phyloP scores from a whole-genome alignment of 2,329 filamentous ascomycete species.

The Pseudogymnoascus sp. region DNA sequence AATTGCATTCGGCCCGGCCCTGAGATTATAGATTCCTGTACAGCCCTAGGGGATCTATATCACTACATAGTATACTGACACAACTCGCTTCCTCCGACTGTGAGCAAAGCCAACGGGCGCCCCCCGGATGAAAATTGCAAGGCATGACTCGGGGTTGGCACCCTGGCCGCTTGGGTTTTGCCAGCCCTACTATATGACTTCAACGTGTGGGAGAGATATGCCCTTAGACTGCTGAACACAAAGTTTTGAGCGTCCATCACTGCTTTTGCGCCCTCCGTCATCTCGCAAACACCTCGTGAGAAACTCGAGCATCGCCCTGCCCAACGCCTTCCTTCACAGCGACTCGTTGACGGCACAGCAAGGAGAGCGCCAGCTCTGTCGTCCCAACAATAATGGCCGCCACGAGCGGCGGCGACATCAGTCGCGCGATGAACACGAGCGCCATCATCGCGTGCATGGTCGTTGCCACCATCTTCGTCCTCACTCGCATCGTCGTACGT shows the following conservation, averaged over 20 bases:
- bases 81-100: neutral
- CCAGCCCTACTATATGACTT: neutral
- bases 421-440: neutral
- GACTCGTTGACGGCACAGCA: neutral
- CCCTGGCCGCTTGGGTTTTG: neutral
- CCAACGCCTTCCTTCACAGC: neutral
- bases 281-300: neutral
- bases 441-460: neutral
- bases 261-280: neutral
- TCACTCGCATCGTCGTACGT: neutral
- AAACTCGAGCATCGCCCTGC: neutral
- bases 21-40: neutral
- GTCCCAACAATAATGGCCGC: neutral
- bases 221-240: neutral
- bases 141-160: neutral
- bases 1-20: neutral
- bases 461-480: neutral
- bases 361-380: neutral
- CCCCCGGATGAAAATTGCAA: neutral
- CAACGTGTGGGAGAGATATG: neutral
- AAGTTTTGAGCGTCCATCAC: neutral
- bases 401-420: neutral
- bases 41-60: neutral
- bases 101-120: too few species aligned
- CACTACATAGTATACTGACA: neutral